Percentiles rank a stretch among this genome's conserved stretches.
Evolutionary conservation across 2,329 filamentous ascomycete species (phyloP).

Genomic region (Xylariaceae sp.): DNA sequence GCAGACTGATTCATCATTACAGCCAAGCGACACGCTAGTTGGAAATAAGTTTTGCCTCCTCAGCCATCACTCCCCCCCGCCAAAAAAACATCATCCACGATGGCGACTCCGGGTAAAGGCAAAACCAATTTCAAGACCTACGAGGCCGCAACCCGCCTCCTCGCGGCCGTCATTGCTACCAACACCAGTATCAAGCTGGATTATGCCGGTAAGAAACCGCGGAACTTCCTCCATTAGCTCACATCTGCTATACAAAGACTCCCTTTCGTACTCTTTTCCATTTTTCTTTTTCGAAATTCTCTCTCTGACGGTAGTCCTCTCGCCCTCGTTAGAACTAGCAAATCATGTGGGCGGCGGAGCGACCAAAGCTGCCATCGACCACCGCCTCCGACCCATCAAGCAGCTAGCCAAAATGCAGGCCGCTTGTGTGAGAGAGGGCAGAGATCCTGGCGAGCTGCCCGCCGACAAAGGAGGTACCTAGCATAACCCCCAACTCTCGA

Average conservation of each 20-base stretch:
- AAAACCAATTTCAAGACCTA: slow-evolving; percentile 54
- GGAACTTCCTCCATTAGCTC: not conserved
- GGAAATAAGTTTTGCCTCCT: not conserved
- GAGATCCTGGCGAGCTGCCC: slow-evolving; percentile 34
- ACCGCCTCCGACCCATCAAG: slow-evolving; percentile 37
- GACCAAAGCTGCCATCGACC: slow-evolving; percentile 33
- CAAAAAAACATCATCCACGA: slow-evolving; percentile 24
- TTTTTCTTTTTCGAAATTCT: not conserved
- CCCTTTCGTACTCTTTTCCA: not conserved
- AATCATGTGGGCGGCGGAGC: slow-evolving; percentile 30
- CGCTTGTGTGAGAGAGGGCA: slow-evolving; percentile 24
- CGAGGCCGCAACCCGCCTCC: slow-evolving; percentile 54
- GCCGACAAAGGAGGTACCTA: slow-evolving; percentile 34
- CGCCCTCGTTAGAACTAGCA: slow-evolving; percentile 22
- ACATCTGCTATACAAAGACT: not conserved
- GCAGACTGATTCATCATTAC: not conserved
- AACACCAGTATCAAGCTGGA: slow-evolving; percentile 47
- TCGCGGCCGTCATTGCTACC: slow-evolving; percentile 56
- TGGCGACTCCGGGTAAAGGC: slow-evolving; percentile 34
- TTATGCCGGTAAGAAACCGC: slow-evolving; percentile 50
- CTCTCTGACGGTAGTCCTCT: slow-evolving; percentile 8
- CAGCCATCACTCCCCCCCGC: not conserved
- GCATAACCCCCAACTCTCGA: slow-evolving; percentile 6
- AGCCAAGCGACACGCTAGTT: not conserved
- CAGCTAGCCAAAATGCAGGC: slow-evolving; percentile 34